Percentiles rank a stretch among this genome's conserved stretches.
Conservation (phyloP, 768 basidiomycete species). For the Lactifluus piperatus region DNA sequence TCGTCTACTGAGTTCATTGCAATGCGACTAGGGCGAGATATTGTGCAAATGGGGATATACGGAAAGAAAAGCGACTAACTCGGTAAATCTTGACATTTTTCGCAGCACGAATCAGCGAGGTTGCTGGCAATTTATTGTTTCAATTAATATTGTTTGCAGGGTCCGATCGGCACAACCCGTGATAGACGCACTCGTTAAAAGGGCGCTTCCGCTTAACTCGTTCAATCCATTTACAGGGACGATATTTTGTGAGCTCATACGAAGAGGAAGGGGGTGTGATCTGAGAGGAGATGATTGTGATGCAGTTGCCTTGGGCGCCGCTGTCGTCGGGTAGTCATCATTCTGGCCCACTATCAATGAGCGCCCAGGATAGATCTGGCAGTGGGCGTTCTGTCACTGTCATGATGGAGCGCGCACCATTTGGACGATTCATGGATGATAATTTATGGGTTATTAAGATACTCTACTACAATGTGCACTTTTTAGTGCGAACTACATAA, state of each 20-base stretch:
- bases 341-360: not conserved
- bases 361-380: not conserved
- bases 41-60: not conserved
- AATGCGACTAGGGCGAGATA: slow-evolving; percentile 5
- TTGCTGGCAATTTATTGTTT: not conserved
- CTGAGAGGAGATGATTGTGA: not conserved
- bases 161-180: not conserved
- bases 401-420: too few relatives aligned
- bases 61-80: not conserved
- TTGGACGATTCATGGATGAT: not conserved
- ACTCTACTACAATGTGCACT: too few relatives aligned
- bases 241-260: too few relatives aligned
- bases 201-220: too few relatives aligned
- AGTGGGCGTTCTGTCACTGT: too few relatives aligned
- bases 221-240: too few relatives aligned
- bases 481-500: too few relatives aligned
- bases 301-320: not conserved
- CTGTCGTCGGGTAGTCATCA: not conserved
- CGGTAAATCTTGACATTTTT: slow-evolving; percentile 16
- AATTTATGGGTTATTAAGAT: too few relatives aligned
- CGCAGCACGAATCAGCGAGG: slow-evolving; percentile 2
- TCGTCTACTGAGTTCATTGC: slow-evolving; percentile 10
- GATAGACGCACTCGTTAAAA: slow-evolving; percentile 6
- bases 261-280: not conserved
- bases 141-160: too few relatives aligned